Conservation (phyloP, 169 alveolate species). For the Plasmodium gonderi region DNA sequence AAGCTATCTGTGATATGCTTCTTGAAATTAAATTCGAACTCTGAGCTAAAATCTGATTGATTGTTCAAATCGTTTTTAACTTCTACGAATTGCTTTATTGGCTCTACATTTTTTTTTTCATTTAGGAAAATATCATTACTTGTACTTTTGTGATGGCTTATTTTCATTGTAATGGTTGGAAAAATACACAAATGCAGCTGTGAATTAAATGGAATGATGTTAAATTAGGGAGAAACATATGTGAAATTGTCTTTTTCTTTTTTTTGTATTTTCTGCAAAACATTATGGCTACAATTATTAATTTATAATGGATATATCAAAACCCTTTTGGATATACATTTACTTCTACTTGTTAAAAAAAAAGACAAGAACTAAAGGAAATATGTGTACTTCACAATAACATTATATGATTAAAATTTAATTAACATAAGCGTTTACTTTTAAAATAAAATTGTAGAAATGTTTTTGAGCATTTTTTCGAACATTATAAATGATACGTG, state of each 20-base stretch:
- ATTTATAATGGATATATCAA: background rate
- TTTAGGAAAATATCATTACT: conserved; percentile 1
- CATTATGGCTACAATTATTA: background rate
- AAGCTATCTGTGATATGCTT: conserved; percentile 33
- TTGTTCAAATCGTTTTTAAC: background rate
- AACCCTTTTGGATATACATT: background rate
- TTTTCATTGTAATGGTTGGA: conserved; percentile 7
- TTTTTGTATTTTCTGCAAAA: background rate
- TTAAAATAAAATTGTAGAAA: background rate
- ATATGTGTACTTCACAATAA: background rate
- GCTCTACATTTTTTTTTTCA: conserved; percentile 15
- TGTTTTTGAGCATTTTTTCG: background rate
- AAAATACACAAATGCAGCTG: background rate
- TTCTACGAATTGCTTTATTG: conserved; percentile 16
- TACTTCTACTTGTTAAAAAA: background rate
- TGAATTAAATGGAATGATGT: background rate
- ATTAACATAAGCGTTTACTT: background rate
- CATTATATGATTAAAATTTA: background rate
- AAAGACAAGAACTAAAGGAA: background rate
- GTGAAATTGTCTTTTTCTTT: background rate
- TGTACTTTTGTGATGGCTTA: background rate
- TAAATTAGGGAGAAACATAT: background rate
- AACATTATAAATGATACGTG: background rate
- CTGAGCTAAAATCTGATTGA: conserved; percentile 40
- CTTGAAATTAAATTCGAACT: conserved; percentile 46